phyloP scores from a whole-genome alignment of 106 monocot genomes.

The Allium cepa region DNA sequence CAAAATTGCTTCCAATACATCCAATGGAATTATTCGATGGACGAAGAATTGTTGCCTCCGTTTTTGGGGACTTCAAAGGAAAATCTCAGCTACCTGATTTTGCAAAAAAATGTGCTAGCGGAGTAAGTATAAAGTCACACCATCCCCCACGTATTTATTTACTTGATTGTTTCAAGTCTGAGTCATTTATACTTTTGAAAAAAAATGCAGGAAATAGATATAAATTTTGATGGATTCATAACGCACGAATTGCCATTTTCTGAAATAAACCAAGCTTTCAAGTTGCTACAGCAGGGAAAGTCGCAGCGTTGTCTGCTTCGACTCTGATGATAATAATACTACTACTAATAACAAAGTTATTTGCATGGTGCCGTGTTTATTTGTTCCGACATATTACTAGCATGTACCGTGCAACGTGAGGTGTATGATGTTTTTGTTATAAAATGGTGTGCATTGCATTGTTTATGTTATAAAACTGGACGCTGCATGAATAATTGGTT shows the following conservation, averaged over 20 bases:
- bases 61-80: conserved; percentile 75
- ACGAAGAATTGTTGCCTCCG: conserved; percentile 38
- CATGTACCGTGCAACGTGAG: no score
- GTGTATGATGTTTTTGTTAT: no score
- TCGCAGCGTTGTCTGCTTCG: conserved; percentile 73
- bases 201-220: conserved; percentile 39
- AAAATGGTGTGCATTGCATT: no score
- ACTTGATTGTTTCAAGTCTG: neutral
- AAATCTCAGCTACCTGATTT: conserved; percentile 62
- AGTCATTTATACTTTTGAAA: neutral
- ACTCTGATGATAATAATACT: conserved; percentile 16
- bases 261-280: conserved; percentile 71
- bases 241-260: conserved; percentile 81
- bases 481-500: no score
- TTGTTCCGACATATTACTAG: no score
- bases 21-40: conserved; percentile 85
- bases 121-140: conserved; percentile 18
- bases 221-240: conserved; percentile 82
- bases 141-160: no score
- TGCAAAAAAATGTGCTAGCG: conserved; percentile 39
- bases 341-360: no score
- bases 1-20: conserved; percentile 54
- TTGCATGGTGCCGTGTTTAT: no score
- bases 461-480: no score
- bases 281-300: conserved; percentile 60